Evolutionary conservation across 1,139 yeast species (phyloP), one percentile per base, ranked within the genome.

Genomic region (Yamadazyma trypodendri): DNA sequence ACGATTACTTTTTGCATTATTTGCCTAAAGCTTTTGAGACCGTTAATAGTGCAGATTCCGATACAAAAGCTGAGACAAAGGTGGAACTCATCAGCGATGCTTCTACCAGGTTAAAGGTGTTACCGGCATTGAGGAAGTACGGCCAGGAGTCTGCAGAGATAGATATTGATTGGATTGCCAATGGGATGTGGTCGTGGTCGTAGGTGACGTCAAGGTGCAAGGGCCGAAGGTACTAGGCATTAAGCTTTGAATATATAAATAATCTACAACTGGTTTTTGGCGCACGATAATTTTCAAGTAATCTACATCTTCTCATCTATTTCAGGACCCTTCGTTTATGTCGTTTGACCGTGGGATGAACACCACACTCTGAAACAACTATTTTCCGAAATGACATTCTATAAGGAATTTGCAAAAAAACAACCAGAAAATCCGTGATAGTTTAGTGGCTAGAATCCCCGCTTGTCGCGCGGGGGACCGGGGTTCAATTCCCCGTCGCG

Each of bases 401-500:
- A 24, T 24, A n/a, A 24, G 12, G 9, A 24, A 4, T 11, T 11
- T n/a, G 9, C 15, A 6, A n/a, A 24, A 5, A 24, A 24, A 4
- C 28, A 24, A 11, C 9, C 14, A 15, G n/a, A 45, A 46, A 37
- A 37, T 64, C 71, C 71, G 68, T 51, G 70, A 65, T 65, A 65
- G 71, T 65, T 64, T 65, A 65, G 69, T 63, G 71, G 70, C 68
- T 63, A 64, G 70, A 65, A 65, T 64, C 58, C 55, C 69, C 70
- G 70, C 63, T 65, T 65, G 70, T 65, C 71, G 68, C 70, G 63
- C 57, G 70, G 70, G 56, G 60, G 70, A 65, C 69, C 71, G 68
- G 71, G 71, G 71, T 65, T 65, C 71, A 61, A 65, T 65, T 65
- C 70, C 70, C 71, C 68, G 70, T 65, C 69, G 63, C 69, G 70